Evolutionary conservation across 2,329 filamentous ascomycete species (phyloP).

Genomic region (Pestalotiopsis sp.): DNA sequence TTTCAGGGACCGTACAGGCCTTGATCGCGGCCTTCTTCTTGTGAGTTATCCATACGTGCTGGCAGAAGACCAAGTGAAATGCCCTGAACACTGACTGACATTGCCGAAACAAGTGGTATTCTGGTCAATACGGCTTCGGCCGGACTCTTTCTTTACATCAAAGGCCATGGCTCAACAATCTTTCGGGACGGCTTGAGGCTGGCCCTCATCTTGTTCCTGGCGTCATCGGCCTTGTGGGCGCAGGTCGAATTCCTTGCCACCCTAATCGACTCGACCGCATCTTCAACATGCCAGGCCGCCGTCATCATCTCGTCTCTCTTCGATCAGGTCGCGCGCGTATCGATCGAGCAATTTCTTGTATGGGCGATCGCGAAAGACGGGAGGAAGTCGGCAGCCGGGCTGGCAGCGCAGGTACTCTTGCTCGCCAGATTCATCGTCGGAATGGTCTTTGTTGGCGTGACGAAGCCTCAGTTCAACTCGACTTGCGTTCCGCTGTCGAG

Average conservation of each 20-base stretch:
- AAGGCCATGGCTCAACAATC: constrained; percentile 49
- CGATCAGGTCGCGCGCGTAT: constrained; percentile 58
- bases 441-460: constrained; percentile 56
- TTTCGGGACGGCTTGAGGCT: constrained; percentile 64
- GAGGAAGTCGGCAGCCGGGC: constrained; percentile 36
- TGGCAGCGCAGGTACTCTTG: constrained; percentile 50
- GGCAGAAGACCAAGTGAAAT: not conserved
- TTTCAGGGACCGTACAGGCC: constrained; percentile 46
- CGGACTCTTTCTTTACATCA: constrained; percentile 47
- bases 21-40: constrained; percentile 58
- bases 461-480: constrained; percentile 52
- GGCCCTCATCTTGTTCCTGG: constrained; percentile 60
- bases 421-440: constrained; percentile 54
- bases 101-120: constrained; percentile 44
- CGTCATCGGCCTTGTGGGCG: constrained; percentile 56
- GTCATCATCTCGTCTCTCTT: constrained; percentile 56
- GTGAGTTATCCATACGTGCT: constrained; percentile 39
- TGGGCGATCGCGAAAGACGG: constrained; percentile 49
- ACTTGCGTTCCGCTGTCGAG: constrained; percentile 54
- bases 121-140: constrained; percentile 55
- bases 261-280: constrained; percentile 44
- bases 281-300: constrained; percentile 52
- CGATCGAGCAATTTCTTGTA: constrained; percentile 56
- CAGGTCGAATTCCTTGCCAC: constrained; percentile 53
- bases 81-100: not conserved